A percentile compares a stretch with the other conserved stretches of the same genome.
Conservation (phyloP, 2,329 filamentous ascomycete genomes). For the Arthroderma uncinatum region DNA sequence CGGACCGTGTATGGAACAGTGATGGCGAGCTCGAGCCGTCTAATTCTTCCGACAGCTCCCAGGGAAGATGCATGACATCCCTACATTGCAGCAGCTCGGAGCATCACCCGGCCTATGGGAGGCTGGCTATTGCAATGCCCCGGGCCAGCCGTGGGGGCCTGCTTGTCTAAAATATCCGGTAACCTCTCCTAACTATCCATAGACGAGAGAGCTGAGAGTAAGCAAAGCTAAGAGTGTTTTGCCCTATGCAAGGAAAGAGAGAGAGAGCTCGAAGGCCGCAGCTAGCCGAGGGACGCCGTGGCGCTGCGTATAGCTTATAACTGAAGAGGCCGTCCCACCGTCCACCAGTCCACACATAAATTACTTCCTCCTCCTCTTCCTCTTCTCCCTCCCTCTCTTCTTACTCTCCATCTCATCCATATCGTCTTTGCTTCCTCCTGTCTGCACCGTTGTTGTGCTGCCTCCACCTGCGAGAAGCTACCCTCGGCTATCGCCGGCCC, state of each 20-base stretch:
- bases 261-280: neutral
- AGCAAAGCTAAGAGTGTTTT: too few species aligned
- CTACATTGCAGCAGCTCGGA: too few species aligned
- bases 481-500: slow-evolving; percentile 9
- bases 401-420: neutral
- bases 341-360: neutral
- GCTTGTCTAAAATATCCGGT: too few species aligned
- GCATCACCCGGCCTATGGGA: too few species aligned
- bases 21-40: too few species aligned
- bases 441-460: neutral
- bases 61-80: too few species aligned
- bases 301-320: neutral
- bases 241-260: neutral
- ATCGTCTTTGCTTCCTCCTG: neutral
- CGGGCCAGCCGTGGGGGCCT: too few species aligned
- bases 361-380: neutral
- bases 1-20: too few species aligned
- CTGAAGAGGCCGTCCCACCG: neutral
- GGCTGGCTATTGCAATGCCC: too few species aligned
- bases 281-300: neutral
- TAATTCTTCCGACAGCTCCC: too few species aligned
- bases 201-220: too few species aligned
- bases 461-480: neutral
- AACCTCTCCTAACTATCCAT: neutral
- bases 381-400: neutral